A percentile compares a stretch with the other conserved stretches of the same genome.
These are phyloP conservation scores for Fimicolochytrium jonesii DNA, from an alignment of 192 early-diverging fungal genomes.

Conservation along the genomic window DNA sequence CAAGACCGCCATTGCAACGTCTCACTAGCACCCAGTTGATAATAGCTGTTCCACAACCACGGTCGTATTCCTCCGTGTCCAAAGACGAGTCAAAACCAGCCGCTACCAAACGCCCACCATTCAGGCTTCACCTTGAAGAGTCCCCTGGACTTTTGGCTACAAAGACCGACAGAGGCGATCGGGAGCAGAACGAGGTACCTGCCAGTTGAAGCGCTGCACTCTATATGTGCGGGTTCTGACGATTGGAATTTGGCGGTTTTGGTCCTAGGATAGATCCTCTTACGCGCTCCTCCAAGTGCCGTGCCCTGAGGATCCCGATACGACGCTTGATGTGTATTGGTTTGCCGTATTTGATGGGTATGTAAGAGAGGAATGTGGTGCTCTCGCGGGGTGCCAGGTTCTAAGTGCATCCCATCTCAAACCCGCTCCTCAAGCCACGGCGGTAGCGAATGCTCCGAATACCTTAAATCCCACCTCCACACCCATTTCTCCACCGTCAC, in stretches of 20 bases:
- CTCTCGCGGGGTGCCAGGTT: not conserved
- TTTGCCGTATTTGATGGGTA: slow-evolving; percentile 17
- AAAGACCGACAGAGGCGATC: slow-evolving; percentile 1
- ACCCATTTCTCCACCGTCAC: not conserved
- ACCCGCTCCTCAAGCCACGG: not conserved
- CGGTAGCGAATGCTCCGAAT: not conserved
- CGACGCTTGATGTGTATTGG: not conserved
- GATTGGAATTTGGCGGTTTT: not conserved
- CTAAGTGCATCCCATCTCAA: not conserved
- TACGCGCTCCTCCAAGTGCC: not conserved
- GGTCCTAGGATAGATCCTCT: not conserved
- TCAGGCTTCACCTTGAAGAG: slow-evolving; percentile 7
- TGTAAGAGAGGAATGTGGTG: too few species aligned
- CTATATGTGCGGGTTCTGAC: not conserved
- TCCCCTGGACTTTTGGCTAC: slow-evolving; percentile 5
- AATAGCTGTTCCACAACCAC: not conserved
- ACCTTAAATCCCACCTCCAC: not conserved
- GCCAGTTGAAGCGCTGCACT: not conserved
- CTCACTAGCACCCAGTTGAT: not conserved
- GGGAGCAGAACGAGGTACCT: not conserved
- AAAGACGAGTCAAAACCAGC: not conserved
- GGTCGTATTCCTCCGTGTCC: not conserved
- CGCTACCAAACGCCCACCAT: not conserved
- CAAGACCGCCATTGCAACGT: not conserved
- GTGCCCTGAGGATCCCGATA: not conserved